Base-by-base conservation (phyloP, 257 asterid species). In the Orobanche coerulescens region DNA sequence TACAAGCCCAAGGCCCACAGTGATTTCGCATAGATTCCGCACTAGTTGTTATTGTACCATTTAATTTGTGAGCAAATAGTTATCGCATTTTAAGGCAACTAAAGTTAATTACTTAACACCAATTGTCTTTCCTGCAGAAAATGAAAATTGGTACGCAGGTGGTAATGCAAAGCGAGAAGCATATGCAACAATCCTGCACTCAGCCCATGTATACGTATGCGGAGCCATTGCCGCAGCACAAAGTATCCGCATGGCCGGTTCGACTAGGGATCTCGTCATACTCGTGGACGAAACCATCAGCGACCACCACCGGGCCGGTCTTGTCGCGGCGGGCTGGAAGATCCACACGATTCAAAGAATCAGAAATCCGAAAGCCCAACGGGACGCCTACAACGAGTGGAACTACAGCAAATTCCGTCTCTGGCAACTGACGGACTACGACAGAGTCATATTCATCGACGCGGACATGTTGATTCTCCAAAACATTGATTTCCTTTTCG, bases 141-240 rank as follows among this genome's bases (percentile, higher is more conserved):
- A 75, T 69, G 96, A 70, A 64, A 68, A 75, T 69, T 75, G 81
- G 88, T 74, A 65, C 76, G 76, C 82, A 0, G 84, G 84, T 50
- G 82, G 84, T 47, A 81, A 80, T 46, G 73, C 75, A 58, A 76
- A 67, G 26, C 76, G 95, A 61, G 97, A 90, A 75, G 97, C 97
- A 37, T 90, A 90, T 60, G 97, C 96, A 23, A 90, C 96, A 43
- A 79, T 90, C 71, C 81, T 90, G 19, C 97, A 85, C 74, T 87
- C 97, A 5, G 96, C 97, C 31, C 82, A 90, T 2, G 73, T 83
- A 49, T 90, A 90, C 36, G 96, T 90, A 25, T 90, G 97, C 70
- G 96, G 97, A 23, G 96, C 97, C 20, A 90, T 90, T 60, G 83
- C 86, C 19, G 96, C 90, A 19, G 97, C 97, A n/a, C 97, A 90